Evolutionary conservation across 352 stramenopile genomes (phyloP), one percentile per base, ranked within the genome.

Genomic region (Phytophthora pistaciae): DNA sequence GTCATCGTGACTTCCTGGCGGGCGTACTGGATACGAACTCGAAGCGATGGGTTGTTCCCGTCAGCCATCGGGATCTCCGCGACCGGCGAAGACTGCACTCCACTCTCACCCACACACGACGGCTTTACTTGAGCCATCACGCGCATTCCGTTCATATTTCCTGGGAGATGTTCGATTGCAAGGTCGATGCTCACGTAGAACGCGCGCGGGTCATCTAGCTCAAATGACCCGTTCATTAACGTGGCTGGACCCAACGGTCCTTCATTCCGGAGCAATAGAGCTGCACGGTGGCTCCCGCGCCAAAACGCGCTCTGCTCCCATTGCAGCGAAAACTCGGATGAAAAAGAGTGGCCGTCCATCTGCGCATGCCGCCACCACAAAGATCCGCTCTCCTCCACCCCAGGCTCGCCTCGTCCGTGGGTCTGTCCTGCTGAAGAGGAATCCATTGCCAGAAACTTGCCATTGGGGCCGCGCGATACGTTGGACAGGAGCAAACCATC

Each of bases 281-380:
- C 70, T 21, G 68, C 63, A 27, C 56, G 52, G 38, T 78, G 75
- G 27, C 68, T 74, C 18, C 54, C 74, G 21, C 44, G 46, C 25
- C 44, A 66, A 31, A 70, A 68, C 3, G 69, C 56, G n/a, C 25
- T 67, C 50, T 70, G 56, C 14, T 77, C 56, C 33, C 78, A 77
- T 58, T 84, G 70, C 46, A 88, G 29, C 5, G 64, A 59, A 66
- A 88, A 78, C 49, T 85, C 78, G n/a, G 70, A 81, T 10, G 70
- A 79, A 64, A 88, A 85, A 2, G 75, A 72, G 8, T 48, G 56
- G 0, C 66, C 63, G 52, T 85, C 74, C 46, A 77, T 64, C 53
- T 90, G 82, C 11, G 74, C 69, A 56, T 90, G 80, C 1, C 71
- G 71, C 80, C 82, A 90, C 82, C 82, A 90, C 5, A 82, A 38